Base-by-base conservation (phyloP, 352 stramenopile species). In the Plasmopara viticola region DNA sequence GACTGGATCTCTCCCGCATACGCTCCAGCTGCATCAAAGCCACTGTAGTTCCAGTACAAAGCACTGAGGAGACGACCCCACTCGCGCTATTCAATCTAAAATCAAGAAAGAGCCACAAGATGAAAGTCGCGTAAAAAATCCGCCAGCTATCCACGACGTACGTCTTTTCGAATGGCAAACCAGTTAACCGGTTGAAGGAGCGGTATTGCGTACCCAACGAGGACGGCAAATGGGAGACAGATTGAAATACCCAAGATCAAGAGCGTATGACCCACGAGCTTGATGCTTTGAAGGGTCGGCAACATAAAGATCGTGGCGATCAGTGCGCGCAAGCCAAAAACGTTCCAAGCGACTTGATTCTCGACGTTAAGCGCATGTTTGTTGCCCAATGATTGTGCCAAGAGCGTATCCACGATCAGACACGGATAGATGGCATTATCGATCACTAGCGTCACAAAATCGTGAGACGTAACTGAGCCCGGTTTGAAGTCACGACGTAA, bases 391-490 rank as follows among this genome's bases (percentile, higher is more conserved):
- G 64, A 48, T 6, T 86, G 48, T 17, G 69, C 60, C 45, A 68
- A 59, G 29, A 88, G 56, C 13, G 79, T 87, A 61, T 92, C 81
- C 37, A 90, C 82, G 39, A 89, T 86, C 2, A 94, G 60, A 49
- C 79, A 86, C 7, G 84, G 84, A 48, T 92, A 94, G 64, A 91
- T 89, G 43, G 81, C 78, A 37, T 88, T 91, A 64, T 92, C 83
- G 51, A 92, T 91, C 48, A 92, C 77, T 18, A 74, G 78, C 5
- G 72, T 28, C 40, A 45, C 7, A 14, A 45, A 30, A 20, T n/a
- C 7, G 20, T 45, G 13, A 30, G 29, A 14, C n/a, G n/a, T 12
- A 30, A 33, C n/a, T 1, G 5, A 2, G 33, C 15, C 33, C 14
- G 42, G 15, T 20, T 17, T 28, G n/a, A 4, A 30, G 7, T 6